These are phyloP conservation scores for Hypoxylon cercidicola DNA, from an alignment of 495 filamentous ascomycete species.

Conservation along the genomic window DNA sequence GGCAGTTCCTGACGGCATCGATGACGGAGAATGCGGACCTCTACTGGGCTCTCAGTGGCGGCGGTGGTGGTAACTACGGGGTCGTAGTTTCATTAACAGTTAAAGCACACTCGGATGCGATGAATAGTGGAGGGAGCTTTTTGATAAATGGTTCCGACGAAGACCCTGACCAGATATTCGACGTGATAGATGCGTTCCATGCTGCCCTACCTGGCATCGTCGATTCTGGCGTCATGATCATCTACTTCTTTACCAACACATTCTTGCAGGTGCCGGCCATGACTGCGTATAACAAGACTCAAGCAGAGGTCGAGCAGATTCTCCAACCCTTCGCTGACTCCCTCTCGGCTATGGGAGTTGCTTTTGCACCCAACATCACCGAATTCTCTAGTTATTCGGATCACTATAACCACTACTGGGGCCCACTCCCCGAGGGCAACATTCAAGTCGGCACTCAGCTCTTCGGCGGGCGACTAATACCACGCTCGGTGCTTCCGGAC, in stretches of 20 bases:
- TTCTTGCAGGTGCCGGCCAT: conserved; percentile 55
- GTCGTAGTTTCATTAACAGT: conserved; percentile 62
- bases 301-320: conserved; percentile 42
- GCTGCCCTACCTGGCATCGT: conserved; percentile 54
- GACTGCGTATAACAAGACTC: conserved; percentile 48
- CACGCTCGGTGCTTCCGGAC: conserved; percentile 56
- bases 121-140: conserved; percentile 39
- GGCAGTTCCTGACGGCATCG: conserved; percentile 59
- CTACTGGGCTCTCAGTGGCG: conserved; percentile 71
- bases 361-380: conserved; percentile 37
- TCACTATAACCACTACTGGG: conserved; percentile 55
- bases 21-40: conserved; percentile 60
- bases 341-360: conserved; percentile 35
- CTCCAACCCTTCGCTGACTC: conserved; percentile 43
- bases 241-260: conserved; percentile 59
- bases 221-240: conserved; percentile 63
- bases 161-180: conserved; percentile 50
- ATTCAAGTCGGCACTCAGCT: conserved; percentile 57
- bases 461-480: conserved; percentile 68
- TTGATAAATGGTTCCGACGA: conserved; percentile 35
- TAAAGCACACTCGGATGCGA: conserved; percentile 47
- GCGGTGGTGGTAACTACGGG: conserved; percentile 65
- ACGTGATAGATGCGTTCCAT: conserved; percentile 54
- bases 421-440: conserved; percentile 42
- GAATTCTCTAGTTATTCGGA: conserved; percentile 56